phyloP scores from a whole-genome alignment of 2,329 filamentous ascomycete species.

The Phaeosphaeriaceae sp. region DNA sequence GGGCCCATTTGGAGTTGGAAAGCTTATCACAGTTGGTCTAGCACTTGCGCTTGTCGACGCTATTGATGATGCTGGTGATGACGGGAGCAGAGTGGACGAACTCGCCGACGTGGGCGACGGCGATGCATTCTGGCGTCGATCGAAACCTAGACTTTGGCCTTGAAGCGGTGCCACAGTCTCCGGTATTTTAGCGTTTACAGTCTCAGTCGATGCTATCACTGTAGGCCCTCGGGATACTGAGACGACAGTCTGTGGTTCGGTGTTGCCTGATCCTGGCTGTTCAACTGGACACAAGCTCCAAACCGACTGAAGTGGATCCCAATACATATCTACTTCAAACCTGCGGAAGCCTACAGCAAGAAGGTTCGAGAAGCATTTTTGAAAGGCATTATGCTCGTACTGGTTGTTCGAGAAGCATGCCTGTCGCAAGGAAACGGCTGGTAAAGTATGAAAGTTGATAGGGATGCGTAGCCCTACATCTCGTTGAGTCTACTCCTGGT shows the following conservation, averaged over 20 bases:
- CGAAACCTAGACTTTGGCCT: slow-evolving; percentile 4
- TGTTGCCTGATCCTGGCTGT: slow-evolving; percentile 47
- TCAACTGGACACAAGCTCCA: slow-evolving; percentile 69
- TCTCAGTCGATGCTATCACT: slow-evolving; percentile 21
- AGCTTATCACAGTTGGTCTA: slow-evolving; percentile 21
- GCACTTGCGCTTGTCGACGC: slow-evolving; percentile 14
- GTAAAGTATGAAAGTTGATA: slow-evolving; percentile 66
- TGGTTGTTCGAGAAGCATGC: slow-evolving; percentile 64
- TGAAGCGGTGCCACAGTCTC: slow-evolving; percentile 11
- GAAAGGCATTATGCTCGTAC: slow-evolving; percentile 60
- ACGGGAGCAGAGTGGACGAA: neutral
- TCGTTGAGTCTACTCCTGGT: slow-evolving; percentile 61
- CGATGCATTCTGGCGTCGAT: slow-evolving; percentile 18
- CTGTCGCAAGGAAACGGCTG: slow-evolving; percentile 62
- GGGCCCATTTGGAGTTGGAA: slow-evolving; percentile 26
- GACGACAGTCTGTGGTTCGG: slow-evolving; percentile 6
- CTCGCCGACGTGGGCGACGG: slow-evolving; percentile 3
- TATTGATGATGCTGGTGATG: no score
- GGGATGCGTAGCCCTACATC: slow-evolving; percentile 66
- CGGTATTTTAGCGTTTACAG: slow-evolving; percentile 23
- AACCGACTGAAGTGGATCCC: slow-evolving; percentile 60
- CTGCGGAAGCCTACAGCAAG: slow-evolving; percentile 65
- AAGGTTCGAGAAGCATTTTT: slow-evolving; percentile 67
- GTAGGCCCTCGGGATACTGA: slow-evolving; percentile 19
- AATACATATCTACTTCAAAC: slow-evolving; percentile 67